Base-by-base conservation (phyloP, 179 eudicot species). In the Spergularia azorica region DNA sequence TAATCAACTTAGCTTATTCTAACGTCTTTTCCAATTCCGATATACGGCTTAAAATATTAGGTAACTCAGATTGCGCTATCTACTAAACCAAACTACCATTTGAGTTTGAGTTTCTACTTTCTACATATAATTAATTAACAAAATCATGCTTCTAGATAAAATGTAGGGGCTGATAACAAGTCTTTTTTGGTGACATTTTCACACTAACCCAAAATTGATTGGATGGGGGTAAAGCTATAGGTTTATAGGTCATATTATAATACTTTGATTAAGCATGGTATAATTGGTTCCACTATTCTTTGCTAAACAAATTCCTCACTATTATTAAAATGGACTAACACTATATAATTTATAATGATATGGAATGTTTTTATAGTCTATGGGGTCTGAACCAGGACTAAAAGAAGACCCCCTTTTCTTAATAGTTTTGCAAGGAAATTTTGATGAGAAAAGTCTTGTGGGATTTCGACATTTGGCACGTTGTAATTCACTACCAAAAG, bases 361-460 rank as follows among this genome's bases (percentile, higher is more conserved):
- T 64, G 81, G 86, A 70, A 80, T 48, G 62, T 14, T 48, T 71
- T 64, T 66, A 65, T 73, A 81, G 87, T 77, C 83, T 20, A 85
- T 87, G 89, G 92, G 89, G 90, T 67, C 55, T 89, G 90, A 77
- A 89, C 82, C 87, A 76, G 41, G 83, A 81, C 83, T 65, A 46
- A 60, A 43, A 46, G 65, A 26, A 55, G 21, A 58, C 32, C 32
- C 14, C 48, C 46, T 59, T 46, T 41, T 43, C 12, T 8, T 26
- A 26, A 6, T 6, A 43, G 48, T 71, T 78, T 61, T 41, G 51
- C 12, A 26, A 70, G 32, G 2, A 26, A 55, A 62, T 11, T 4
- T 0, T 36, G 43, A 58, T 5, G 17, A 56, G 59, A 46, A 55
- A 59, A 79, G 70, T 79, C 74, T 80, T 51, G 52, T 54, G 50